Percentiles rank a stretch among this genome's conserved stretches.
These are phyloP conservation scores for Ophiocordyceps unilateralis DNA, from an alignment of 2,329 filamentous ascomycete genomes.

Conservation along the genomic window DNA sequence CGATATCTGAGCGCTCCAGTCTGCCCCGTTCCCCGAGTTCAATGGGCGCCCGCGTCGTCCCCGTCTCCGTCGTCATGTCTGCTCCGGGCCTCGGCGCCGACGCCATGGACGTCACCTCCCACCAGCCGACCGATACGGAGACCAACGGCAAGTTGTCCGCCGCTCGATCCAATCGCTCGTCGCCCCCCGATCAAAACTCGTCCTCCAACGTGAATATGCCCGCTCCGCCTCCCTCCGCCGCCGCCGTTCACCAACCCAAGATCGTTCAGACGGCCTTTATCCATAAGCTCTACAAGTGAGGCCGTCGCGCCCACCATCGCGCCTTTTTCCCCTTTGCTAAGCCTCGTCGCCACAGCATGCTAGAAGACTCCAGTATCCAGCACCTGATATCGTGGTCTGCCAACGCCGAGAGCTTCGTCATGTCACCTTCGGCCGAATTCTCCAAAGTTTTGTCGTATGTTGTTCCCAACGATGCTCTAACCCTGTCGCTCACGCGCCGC, in stretches of 20 bases:
- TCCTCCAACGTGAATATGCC: conserved; percentile 24
- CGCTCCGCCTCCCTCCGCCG: conserved; percentile 34
- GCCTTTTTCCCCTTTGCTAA: background rate
- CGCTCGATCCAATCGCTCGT: conserved; percentile 19
- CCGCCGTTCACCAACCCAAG: conserved; percentile 81
- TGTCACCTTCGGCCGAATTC: conserved; percentile 94
- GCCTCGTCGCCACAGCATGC: conserved; percentile 51
- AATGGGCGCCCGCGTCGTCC: conserved; percentile 31
- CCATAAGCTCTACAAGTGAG: conserved; percentile 95
- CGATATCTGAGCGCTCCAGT: conserved; percentile 29
- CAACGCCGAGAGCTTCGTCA: conserved; percentile 92
- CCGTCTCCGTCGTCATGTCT: conserved; percentile 39
- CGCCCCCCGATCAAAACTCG: conserved; percentile 19
- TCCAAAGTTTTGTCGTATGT: conserved; percentile 93
- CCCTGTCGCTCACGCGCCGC: conserved; percentile 1
- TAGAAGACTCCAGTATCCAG: conserved; percentile 83
- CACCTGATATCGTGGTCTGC: conserved; percentile 94
- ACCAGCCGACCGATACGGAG: conserved; percentile 20
- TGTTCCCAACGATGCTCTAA: background rate
- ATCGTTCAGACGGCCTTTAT: conserved; percentile 98
- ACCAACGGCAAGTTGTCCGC: conserved; percentile 16
- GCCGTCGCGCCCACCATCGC: background rate
- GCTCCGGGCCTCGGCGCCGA: conserved; percentile 40
- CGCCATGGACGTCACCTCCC: conserved; percentile 42
- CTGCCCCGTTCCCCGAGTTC: too few relatives aligned